Conservation (phyloP, 805 yeast species). For the Candida ponderosae region DNA sequence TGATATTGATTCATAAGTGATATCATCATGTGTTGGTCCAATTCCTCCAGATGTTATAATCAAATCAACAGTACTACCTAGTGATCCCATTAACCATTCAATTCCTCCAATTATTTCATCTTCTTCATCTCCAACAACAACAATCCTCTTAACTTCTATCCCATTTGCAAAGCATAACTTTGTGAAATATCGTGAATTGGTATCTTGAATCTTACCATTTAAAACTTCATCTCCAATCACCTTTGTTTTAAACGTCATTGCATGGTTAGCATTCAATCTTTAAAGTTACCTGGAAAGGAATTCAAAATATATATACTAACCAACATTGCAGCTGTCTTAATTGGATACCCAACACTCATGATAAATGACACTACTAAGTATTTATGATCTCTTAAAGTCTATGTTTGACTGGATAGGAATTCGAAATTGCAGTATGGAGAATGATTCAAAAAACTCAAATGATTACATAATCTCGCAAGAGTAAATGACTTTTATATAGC, state of each 20-base stretch:
- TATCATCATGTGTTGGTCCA: conserved; percentile 89
- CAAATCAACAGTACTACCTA: conserved; percentile 68
- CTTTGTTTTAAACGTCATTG: not conserved
- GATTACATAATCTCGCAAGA: too few relatives aligned
- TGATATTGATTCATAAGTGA: conserved; percentile 73
- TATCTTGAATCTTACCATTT: conserved; percentile 76
- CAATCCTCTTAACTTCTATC: conserved; percentile 55
- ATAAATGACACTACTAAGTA: too few relatives aligned
- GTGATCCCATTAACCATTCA: conserved; percentile 42
- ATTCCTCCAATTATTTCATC: conserved; percentile 53
- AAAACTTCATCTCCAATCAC: conserved; percentile 82
- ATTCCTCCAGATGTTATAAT: conserved; percentile 39
- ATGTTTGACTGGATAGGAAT: too few relatives aligned
- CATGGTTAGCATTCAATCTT: too few relatives aligned
- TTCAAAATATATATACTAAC: not conserved
- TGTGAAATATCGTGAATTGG: conserved; percentile 70
- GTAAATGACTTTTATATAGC: too few relatives aligned
- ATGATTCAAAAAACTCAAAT: too few relatives aligned
- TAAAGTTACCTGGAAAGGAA: not conserved
- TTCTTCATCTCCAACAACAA: conserved; percentile 73
- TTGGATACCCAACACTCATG: not conserved
- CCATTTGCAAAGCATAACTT: conserved; percentile 61
- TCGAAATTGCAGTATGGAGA: too few relatives aligned
- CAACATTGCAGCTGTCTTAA: not conserved
- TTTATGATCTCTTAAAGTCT: too few relatives aligned